Base-by-base conservation (phyloP, 1,284 basidiomycete species). In the Pholiota adiposa region DNA sequence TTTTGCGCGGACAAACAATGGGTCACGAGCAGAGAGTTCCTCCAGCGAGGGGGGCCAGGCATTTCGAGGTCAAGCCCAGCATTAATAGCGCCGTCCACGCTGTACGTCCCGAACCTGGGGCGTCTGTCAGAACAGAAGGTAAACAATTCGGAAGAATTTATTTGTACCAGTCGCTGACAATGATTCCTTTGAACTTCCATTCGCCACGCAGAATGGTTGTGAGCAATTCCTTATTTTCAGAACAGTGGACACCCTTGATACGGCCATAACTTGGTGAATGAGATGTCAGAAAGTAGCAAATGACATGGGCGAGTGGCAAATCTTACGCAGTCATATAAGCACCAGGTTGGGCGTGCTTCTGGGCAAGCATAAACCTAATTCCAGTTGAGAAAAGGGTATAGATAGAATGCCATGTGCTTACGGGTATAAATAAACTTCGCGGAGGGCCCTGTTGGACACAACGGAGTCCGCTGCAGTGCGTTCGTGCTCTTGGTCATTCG, bases 361-460 rank as follows among this genome's bases (percentile, higher is more conserved):
- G 84, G 9, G 85, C 85, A 27, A 87, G 70, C 86, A 88, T 88
- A 69, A 88, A 89, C 9, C 84, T 86, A 60, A 8, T 58, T 40
- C 18, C 51, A n/a, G 57, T 41, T 48, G 29, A 33, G 52, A 38
- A 33, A 58, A 53, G 54, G 40, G 54, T 14, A 53, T 46, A 12
- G 21, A 21, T 29, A 57, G n/a, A 46, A 27, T n/a, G 54, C 25
- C 48, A 27, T 41, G 56, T 63, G 73, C 82, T 63, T 76, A 89
- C 77, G 89, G 88, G 69, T 87, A 85, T 19, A 90, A 77, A 70
- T 91, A 90, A 50, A 92, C 78, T 70, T 91, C 89, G 58, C 88
- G 80, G 21, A 91, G 73, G 23, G 88, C 85, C 46, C 88, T 78
- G 38, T 84, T 82, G 19, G 83, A 84, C 62, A 90, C 73, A 38